Base-by-base conservation (phyloP, 768 basidiomycete species). In the Agaricus subrufescens region DNA sequence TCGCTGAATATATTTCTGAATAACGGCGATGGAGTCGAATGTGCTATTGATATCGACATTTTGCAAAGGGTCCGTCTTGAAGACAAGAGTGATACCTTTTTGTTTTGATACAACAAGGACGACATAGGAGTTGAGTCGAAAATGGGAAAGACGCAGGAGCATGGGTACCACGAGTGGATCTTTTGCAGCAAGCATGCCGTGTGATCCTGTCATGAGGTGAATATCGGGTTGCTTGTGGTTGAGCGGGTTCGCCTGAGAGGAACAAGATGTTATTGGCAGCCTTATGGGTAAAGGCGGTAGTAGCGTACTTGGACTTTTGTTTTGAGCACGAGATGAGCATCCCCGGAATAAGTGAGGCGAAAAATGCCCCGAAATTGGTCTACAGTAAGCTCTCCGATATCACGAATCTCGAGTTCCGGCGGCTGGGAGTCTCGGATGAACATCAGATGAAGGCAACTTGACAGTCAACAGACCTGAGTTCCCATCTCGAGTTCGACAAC, bases 401-500 rank as follows among this genome's bases (percentile, higher is more conserved):
- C 96, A 30, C 96, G 86, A 62, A 99, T 89, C 71, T 98, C 94
- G 15, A 99, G 80, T 61, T 98, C 96, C 46, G 97, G 97, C 10
- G 97, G 96, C 94, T 98, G 50, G 3, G 19, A 50, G 43, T 42
- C 26, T 46, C 12, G 47, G 49, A 50, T 52, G 57, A 50, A 34
- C 52, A 40, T 26, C 43, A 19, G 46, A 25, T 46, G 55, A 34
- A 29, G 54, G 19, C 10, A 27, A 56, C 19, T 11, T 34, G 34
- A 34, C 3, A 34, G 3, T 25, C 48, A 29, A 31, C 75, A 52
- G 58, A 94, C 95, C 78, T 96, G 89, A 2, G 91, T 93, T 38
- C 97, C 97, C 97, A 99, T 98, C 72, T 98, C 89, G n/a, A 99
- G 75, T 69, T 98, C 97, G 52, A 97, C 91, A 30, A 99, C 97